Base-by-base conservation (phyloP, 2,329 filamentous ascomycete genomes). In the Paracoccidioides brasiliensis region DNA sequence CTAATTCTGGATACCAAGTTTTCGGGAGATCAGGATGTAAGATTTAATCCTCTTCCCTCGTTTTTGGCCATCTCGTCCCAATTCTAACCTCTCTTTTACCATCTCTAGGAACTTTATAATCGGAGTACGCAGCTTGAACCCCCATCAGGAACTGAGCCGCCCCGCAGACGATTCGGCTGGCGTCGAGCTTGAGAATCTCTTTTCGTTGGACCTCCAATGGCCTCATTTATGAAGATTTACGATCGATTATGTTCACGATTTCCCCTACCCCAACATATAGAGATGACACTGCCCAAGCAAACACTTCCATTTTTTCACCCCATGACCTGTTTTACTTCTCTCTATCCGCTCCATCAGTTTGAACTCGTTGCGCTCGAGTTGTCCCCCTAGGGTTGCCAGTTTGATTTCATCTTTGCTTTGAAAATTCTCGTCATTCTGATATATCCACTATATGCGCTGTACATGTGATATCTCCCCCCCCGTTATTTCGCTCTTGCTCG, bases 21-120 rank as follows among this genome's bases (percentile, higher is more conserved):
- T 73, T 78, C 83, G 46, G 85, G 83, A 55, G 90, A 95, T 71
- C 89, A 95, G 63, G 91, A 96, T 75, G 90, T 95, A 72, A 74
- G 84, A 22, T 22, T 74, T 45, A 22, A 5, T 30, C 8, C 48
- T 15, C 15, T 28, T 28, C 49, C 22, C 9, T 48, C 10, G 5
- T 52, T 12, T 37, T 4, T 3, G 32, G 28, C 22, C 43, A 48
- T 14, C 49, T 41, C 38, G 45, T 56, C 2, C 15, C 7, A 4
- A 45, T 12, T 12, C 49, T 38, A 55, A 40, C 37, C 55, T 60
- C 46, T 60, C 52, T 33, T 33, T 49, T 22, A 52, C 32, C 33
- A 2, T 12, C 52, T 37, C 15, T 58, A 83, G 80, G 79, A 80
- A 56, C 71, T 83, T 40, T 82, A 80, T 66, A 76, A 78, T 48